Evolutionary conservation across 2,329 filamentous ascomycete species (phyloP).

Genomic region (Aspergillus alliaceus): DNA sequence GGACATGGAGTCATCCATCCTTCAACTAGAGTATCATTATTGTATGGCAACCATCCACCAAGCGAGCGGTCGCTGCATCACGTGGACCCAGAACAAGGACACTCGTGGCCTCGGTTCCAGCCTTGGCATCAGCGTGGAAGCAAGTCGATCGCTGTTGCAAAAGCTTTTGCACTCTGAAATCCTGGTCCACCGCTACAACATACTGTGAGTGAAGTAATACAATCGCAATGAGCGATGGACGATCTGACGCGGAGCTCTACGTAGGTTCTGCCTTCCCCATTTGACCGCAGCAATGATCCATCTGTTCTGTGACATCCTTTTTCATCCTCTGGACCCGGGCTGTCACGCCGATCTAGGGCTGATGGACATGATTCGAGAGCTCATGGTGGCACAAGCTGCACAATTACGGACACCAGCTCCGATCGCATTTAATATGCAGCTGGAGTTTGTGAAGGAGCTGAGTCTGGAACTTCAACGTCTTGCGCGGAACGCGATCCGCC

Average conservation of each 20-base stretch:
- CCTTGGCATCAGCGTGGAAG: conserved; percentile 8
- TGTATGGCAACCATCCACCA: conserved; percentile 15
- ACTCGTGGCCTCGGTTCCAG: conserved; percentile 7
- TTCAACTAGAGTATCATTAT: conserved; percentile 14
- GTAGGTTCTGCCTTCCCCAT: conserved; percentile 11
- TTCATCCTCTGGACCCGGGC: conserved; percentile 1
- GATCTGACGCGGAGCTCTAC: too few species aligned
- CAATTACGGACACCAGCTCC: conserved; percentile 3
- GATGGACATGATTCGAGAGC: not conserved
- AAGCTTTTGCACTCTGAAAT: conserved; percentile 1
- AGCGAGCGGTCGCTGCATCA: conserved; percentile 9
- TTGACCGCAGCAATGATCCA: conserved; percentile 5
- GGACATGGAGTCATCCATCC: not conserved
- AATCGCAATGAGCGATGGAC: too few species aligned
- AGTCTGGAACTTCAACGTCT: conserved; percentile 8
- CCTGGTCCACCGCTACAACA: not conserved
- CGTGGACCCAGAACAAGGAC: conserved; percentile 10
- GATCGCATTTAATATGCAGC: not conserved
- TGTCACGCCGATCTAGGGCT: conserved; percentile 4
- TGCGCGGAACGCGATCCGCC: conserved; percentile 5
- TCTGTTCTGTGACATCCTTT: conserved; percentile 13
- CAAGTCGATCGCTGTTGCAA: conserved; percentile 10
- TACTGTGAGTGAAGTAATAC: not conserved
- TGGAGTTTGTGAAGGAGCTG: conserved; percentile 8
- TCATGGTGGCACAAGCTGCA: not conserved